phyloP scores from a whole-genome alignment of 2,329 filamentous ascomycete genomes.

The Scedosporium apiospermum region DNA sequence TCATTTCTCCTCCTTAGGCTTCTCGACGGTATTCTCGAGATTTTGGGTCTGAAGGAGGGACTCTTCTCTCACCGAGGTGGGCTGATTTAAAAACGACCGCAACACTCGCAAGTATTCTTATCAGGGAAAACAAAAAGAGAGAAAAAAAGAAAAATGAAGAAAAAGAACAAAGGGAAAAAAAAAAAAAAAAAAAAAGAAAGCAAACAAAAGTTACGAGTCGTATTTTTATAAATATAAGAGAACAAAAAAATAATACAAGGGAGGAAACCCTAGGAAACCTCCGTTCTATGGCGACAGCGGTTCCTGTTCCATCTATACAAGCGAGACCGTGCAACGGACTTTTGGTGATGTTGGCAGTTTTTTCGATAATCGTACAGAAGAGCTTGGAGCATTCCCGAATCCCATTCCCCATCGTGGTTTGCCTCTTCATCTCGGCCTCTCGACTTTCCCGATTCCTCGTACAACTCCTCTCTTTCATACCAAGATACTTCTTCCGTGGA shows the following conservation, averaged over 20 bases:
- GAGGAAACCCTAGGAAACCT: neutral
- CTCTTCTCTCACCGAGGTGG: too few species aligned
- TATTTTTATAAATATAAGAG: neutral
- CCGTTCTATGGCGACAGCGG: neutral
- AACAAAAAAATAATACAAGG: neutral
- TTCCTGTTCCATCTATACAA: neutral
- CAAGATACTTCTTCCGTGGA: too few species aligned
- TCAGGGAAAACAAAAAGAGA: too few species aligned
- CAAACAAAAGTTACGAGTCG: neutral
- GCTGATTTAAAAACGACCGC: too few species aligned
- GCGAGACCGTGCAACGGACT: neutral
- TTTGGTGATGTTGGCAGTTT: conserved; percentile 6
- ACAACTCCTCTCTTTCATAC: too few species aligned
- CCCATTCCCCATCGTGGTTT: neutral
- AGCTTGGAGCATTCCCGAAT: neutral
- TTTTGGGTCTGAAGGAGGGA: too few species aligned
- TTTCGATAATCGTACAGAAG: conserved; percentile 1
- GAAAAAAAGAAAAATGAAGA: too few species aligned
- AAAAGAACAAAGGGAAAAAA: too few species aligned
- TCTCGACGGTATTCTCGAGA: too few species aligned
- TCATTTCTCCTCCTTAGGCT: too few species aligned
- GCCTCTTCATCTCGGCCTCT: conserved; percentile 1
- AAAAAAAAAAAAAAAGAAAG: too few species aligned
- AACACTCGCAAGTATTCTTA: too few species aligned
- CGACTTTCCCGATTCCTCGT: neutral